Base-by-base conservation (phyloP, 2,329 filamentous ascomycete species). In the Helotiales sp. region DNA sequence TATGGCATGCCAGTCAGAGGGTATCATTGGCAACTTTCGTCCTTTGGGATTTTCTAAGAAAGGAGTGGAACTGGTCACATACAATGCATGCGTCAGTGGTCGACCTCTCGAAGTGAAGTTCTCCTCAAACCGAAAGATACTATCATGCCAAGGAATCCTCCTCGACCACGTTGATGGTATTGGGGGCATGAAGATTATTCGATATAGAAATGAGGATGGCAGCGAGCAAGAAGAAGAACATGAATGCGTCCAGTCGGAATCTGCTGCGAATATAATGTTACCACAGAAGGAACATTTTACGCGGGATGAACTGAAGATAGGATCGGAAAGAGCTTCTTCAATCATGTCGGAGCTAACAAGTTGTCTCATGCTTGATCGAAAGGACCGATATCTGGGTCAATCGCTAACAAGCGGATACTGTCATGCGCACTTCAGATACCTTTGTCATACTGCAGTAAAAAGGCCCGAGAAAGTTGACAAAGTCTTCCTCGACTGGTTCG, bases 111-210 rank as follows among this genome's bases (percentile, higher is more conserved):
- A 52, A 33, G 33, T 29, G n/a, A 40, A 8, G 6, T 25, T 62
- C 15, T 57, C 57, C 29, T 13, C n/a, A 3, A 51, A 60, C 36
- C 42, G 52, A 24, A 36, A 22, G 19, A 53, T 13, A 5, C 30
- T 60, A 19, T 55, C 24, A 1, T 58, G 54, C 17, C 38, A 55
- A 38, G 58, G 52, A 2, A 17, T 58, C 19, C 50, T 61, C 2
- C 17, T 58, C 24, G 54, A 63, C 49, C 19, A 17, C 44, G 52
- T 63, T 25, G 55, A 63, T 42, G 58, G 58, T 9, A 53, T 63
- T 25, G 58, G 58, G 2, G 58, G 58, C n/a, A 30, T 58, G 29
- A 55, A 52, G 29, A 24, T 58, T 24, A 30, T 40, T 9, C 50
- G 38, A 42, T 9, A 58, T 22, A 42, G 5, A 25, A 46, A 60